Conservation (phyloP, 306 rosid genomes). For the Lagenaria siceraria region DNA sequence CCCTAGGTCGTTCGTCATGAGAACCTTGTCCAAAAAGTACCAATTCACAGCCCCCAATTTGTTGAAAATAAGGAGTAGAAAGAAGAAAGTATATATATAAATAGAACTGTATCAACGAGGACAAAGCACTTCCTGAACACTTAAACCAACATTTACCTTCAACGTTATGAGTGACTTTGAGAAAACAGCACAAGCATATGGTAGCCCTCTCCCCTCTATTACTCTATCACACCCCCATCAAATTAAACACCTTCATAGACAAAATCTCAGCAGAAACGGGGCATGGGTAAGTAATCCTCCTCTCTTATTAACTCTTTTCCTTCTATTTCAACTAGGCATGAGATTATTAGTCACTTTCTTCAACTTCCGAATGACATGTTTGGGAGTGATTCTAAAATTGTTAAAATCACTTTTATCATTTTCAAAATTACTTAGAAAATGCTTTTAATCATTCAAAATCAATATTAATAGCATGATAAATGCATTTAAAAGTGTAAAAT, state of each 20-base stretch:
- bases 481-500: no score
- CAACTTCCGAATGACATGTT: background rate
- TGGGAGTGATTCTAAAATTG: no score
- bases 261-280: background rate
- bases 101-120: no score
- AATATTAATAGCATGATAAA: no score
- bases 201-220: background rate
- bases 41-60: background rate
- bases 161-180: background rate
- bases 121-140: background rate
- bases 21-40: no score
- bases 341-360: background rate
- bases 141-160: background rate
- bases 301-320: background rate
- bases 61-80: background rate
- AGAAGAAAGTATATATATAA: background rate
- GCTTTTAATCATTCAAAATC: no score
- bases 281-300: background rate
- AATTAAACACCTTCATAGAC: background rate
- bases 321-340: background rate
- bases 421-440: no score
- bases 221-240: background rate
- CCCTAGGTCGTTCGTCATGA: no score
- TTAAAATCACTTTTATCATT: no score
- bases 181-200: background rate